Base-by-base conservation (phyloP, 306 rosid species). In the Hippophae gyantsensis region DNA sequence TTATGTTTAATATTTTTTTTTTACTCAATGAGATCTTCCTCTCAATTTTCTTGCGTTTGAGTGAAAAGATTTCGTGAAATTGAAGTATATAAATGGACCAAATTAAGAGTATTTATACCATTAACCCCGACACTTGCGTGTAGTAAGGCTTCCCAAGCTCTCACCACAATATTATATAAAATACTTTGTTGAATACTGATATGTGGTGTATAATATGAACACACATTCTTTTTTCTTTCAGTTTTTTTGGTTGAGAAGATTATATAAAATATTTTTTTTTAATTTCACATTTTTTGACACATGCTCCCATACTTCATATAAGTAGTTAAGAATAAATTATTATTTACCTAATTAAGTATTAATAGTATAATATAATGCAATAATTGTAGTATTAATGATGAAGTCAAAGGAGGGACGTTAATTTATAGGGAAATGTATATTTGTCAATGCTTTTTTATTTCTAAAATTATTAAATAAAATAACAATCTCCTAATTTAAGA, bases 361-460 rank as follows among this genome's bases (percentile, higher is more conserved):
- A 13, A 57, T 6, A 59, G 47, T 50, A 12, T 62, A 56, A 44
- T 56, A 1, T 27, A 7, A 14, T 6, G 9, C 25, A 0, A 3
- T 13, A 23, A 43, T 14, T 13, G 23, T 5, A 48, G 48, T 5
- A 59, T 68, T 2, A 1, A 43, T 12, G 40, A 25, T 47, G 51
- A 71, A 84, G 97, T 86, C 94, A 87, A 79, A 79, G 65, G 52
- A 60, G 73, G 66, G 72, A 82, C 76, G 23, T 18, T 18, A 18
- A 18, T 18, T 18, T 18, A 18, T 18, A 18, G 23, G 23, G 1
- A 18, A 0, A 18, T 18, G 23, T 18, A 18, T 18, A 1, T 1
- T 18, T 18, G 23, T 18, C 23, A 18, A 18, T 18, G 23, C 23
- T 18, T 18, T 18, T 18, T 18, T 18, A 18, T 18, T 0, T 0